Evolutionary conservation across 768 basidiomycete species (phyloP).

Genomic region (Termitomyces sp.): DNA sequence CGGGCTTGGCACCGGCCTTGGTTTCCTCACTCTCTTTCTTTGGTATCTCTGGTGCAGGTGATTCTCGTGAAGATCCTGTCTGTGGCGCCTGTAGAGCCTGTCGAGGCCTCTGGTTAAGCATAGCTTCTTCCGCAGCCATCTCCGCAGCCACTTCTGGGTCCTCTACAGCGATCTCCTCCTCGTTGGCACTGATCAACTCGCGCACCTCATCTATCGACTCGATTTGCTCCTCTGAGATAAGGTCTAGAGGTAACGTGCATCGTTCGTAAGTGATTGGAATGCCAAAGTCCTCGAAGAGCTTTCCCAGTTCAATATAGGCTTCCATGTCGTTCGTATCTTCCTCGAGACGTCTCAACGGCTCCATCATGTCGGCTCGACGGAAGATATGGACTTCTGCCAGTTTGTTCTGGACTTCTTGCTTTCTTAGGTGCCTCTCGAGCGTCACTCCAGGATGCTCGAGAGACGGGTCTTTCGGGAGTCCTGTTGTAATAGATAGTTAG

Average conservation of each 20-base stretch:
- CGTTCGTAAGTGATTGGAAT: neutral
- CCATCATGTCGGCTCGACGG: neutral
- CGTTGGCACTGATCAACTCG: neutral
- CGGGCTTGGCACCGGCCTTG: neutral
- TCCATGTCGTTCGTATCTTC: neutral
- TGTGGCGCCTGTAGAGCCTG: no score
- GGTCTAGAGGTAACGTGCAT: neutral
- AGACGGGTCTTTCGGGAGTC: neutral
- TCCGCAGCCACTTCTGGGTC: conserved; percentile 2
- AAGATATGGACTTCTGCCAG: neutral
- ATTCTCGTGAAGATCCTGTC: neutral
- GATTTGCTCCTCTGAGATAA: neutral
- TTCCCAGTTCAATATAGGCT: neutral
- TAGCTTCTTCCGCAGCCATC: neutral
- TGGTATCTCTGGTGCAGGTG: neutral
- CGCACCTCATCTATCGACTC: neutral
- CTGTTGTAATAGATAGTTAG: neutral
- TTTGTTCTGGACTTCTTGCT: neutral
- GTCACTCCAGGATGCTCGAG: neutral
- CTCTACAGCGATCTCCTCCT: neutral
- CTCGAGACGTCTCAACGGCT: neutral
- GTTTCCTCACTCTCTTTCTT: neutral
- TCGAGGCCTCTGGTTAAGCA: no score
- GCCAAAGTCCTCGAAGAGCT: neutral
- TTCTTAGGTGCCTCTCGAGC: neutral